phyloP scores from a whole-genome alignment of 352 stramenopile species.

The Stramenopiles sp. region DNA sequence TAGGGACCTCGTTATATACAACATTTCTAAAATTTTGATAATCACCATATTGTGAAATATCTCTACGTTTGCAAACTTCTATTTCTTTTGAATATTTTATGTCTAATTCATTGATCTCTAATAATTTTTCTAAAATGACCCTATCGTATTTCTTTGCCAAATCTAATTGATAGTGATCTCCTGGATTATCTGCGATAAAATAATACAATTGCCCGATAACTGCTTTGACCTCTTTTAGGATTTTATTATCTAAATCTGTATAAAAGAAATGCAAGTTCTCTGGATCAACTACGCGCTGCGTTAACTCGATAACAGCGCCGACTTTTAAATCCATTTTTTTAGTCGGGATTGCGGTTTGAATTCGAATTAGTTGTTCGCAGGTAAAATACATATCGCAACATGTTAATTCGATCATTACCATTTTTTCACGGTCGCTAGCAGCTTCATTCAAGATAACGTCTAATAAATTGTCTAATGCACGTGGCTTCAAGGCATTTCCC shows the following conservation, averaged over 20 bases:
- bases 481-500: not conserved
- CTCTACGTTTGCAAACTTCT: conserved; percentile 10
- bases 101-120: not conserved
- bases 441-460: not conserved
- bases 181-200: not conserved
- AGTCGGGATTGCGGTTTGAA: not conserved
- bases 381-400: not conserved
- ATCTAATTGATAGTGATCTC: not conserved
- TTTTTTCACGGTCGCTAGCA: not conserved
- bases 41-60: conserved; percentile 64
- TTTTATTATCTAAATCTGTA: not conserved
- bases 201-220: not conserved
- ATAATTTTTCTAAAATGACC: conserved; percentile 2
- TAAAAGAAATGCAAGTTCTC: not conserved
- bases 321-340: not conserved
- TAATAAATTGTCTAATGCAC: not conserved
- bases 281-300: not conserved
- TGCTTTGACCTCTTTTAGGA: not conserved
- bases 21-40: conserved; percentile 72
- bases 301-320: not conserved
- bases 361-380: not conserved
- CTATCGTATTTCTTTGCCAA: not conserved
- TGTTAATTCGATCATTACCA: not conserved
- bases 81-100: conserved; percentile 1
- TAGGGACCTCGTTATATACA: not conserved